These are phyloP conservation scores for Flaveria trinervia DNA, from an alignment of 129 eudicot species.

Conservation along the genomic window DNA sequence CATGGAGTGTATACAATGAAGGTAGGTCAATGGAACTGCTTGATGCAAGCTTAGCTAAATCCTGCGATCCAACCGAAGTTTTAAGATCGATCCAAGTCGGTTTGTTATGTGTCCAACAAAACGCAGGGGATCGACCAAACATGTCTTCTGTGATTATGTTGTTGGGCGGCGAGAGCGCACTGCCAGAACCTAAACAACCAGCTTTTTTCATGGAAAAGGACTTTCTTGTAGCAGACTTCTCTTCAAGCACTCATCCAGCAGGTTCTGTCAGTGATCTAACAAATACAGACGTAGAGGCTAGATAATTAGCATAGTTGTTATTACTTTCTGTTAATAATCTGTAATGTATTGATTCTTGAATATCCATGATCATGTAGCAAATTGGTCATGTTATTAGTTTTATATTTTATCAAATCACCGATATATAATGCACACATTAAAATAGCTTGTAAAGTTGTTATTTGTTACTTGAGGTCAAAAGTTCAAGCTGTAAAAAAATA, in stretches of 20 bases:
- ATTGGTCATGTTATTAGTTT: neutral
- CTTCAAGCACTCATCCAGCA: constrained; percentile 15
- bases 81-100: constrained; percentile 31
- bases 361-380: neutral
- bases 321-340: neutral
- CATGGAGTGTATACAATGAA: constrained; percentile 28
- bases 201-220: constrained; percentile 31
- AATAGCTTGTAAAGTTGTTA: no score
- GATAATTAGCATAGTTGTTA: constrained; percentile 16
- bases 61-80: constrained; percentile 23
- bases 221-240: constrained; percentile 24
- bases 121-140: constrained; percentile 34
- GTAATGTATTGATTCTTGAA: neutral
- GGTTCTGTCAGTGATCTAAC: constrained; percentile 30
- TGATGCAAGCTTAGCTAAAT: constrained; percentile 18
- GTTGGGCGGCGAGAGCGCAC: constrained; percentile 28
- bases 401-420: neutral
- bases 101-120: constrained; percentile 33
- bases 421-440: no score
- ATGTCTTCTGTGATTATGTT: constrained; percentile 35
- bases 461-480: no score
- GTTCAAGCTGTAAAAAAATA: no score
- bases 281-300: constrained; percentile 26
- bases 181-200: constrained; percentile 38
- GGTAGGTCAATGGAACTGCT: constrained; percentile 21